These are phyloP conservation scores for Rhodotorula paludigena DNA, from an alignment of 768 basidiomycete species.

Conservation along the genomic window DNA sequence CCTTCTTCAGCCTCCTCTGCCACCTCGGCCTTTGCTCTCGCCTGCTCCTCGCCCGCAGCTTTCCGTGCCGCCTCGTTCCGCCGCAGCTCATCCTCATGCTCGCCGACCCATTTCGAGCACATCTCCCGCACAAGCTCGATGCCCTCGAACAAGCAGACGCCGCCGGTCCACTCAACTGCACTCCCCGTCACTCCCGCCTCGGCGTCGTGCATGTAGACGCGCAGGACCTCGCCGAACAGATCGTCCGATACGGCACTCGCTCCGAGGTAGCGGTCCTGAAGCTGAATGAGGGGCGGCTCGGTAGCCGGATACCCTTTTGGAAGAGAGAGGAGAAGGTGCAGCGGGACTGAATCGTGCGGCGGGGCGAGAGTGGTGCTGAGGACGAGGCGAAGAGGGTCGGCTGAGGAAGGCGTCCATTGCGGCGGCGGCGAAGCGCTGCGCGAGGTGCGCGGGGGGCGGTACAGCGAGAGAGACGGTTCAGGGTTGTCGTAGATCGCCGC, in stretches of 20 bases:
- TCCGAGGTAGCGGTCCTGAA: slow-evolving; percentile 76
- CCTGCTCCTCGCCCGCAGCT: not conserved
- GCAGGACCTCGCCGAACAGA: slow-evolving; percentile 70
- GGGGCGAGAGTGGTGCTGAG: slow-evolving; percentile 52
- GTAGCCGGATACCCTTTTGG: slow-evolving; percentile 59
- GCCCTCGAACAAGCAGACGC: slow-evolving; percentile 81
- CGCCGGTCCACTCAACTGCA: slow-evolving; percentile 66
- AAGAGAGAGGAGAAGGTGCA: slow-evolving; percentile 52
- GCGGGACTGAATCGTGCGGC: slow-evolving; percentile 48
- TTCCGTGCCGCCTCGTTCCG: slow-evolving; percentile 11
- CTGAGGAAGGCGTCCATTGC: not conserved
- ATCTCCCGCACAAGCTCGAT: slow-evolving; percentile 67
- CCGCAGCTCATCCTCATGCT: slow-evolving; percentile 47
- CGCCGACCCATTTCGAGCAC: slow-evolving; percentile 65
- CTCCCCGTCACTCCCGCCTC: slow-evolving; percentile 46
- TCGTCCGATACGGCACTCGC: slow-evolving; percentile 66
- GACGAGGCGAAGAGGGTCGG: slow-evolving; percentile 22
- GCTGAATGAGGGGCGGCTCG: slow-evolving; percentile 73
- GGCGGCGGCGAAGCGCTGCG: slow-evolving; percentile 3
- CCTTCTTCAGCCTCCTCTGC: not conserved
- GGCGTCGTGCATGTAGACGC: slow-evolving; percentile 70
- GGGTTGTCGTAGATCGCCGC: slow-evolving; percentile 21
- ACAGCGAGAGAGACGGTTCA: slow-evolving; percentile 2
- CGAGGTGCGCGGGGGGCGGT: slow-evolving; percentile 6
- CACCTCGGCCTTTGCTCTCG: not conserved